Evolutionary conservation across 441 rosid species (phyloP).

Genomic region (Lepidium campestre): DNA sequence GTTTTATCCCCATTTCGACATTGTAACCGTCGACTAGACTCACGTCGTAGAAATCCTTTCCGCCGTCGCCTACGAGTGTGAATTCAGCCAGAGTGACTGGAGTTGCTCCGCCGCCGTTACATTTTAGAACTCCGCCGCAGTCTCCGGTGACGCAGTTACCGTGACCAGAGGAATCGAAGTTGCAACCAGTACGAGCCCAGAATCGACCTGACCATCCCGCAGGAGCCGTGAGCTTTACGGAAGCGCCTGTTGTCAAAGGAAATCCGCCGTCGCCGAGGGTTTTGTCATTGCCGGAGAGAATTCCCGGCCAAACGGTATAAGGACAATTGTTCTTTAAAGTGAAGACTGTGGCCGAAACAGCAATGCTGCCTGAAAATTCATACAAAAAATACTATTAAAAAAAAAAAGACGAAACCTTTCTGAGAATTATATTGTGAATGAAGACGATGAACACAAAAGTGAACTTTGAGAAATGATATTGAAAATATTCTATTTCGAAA

Average conservation of each 20-base stretch:
- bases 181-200: slow-evolving; percentile 81
- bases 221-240: slow-evolving; percentile 51
- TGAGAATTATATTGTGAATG: not conserved
- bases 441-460: not conserved
- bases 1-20: slow-evolving; percentile 57
- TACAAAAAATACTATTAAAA: not conserved
- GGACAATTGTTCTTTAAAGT: slow-evolving; percentile 59
- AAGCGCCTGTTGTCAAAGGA: slow-evolving; percentile 42
- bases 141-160: slow-evolving; percentile 82
- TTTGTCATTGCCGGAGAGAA: slow-evolving; percentile 42
- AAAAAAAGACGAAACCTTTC: not conserved
- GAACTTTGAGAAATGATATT: not conserved
- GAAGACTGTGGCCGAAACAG: slow-evolving; percentile 48
- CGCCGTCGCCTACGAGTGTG: slow-evolving; percentile 41
- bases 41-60: slow-evolving; percentile 81
- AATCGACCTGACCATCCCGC: slow-evolving; percentile 67
- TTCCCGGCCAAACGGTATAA: slow-evolving; percentile 75
- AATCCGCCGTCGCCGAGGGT: slow-evolving; percentile 67
- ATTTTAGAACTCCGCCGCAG: slow-evolving; percentile 70
- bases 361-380: slow-evolving; percentile 36
- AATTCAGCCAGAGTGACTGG: slow-evolving; percentile 74
- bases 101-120: slow-evolving; percentile 69
- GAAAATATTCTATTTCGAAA: not conserved
- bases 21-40: slow-evolving; percentile 96
- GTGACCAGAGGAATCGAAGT: slow-evolving; percentile 49